Conservation (phyloP, 225 moss, liverwort and hornwort genomes). For the Lunularia cruciata region DNA sequence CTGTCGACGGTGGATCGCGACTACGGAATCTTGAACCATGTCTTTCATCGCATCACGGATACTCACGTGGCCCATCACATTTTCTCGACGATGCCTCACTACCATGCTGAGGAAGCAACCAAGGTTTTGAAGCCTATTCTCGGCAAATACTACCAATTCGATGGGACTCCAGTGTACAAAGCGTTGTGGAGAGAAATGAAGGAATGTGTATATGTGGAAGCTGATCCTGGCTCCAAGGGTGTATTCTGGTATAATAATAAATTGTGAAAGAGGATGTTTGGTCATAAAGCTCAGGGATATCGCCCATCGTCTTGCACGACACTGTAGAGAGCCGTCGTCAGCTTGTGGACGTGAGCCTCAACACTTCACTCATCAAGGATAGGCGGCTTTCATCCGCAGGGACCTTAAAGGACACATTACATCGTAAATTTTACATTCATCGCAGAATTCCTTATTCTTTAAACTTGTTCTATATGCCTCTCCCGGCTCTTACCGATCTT, state of each 20-base stretch:
- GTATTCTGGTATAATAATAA: conserved; percentile 71
- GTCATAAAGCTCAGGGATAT: not conserved
- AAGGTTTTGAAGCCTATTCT: conserved; percentile 70
- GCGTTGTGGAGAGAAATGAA: conserved; percentile 81
- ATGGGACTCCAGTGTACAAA: conserved; percentile 60
- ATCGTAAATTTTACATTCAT: not conserved
- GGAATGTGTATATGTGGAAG: conserved; percentile 79
- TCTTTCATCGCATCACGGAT: conserved; percentile 81
- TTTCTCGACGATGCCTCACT: conserved; percentile 92
- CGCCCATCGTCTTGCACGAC: not conserved
- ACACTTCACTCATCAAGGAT: not conserved
- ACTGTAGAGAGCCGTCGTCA: not conserved
- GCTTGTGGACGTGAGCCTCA: not conserved
- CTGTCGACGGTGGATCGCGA: conserved; percentile 88
- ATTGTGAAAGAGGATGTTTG: conserved; percentile 7
- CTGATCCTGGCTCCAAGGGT: conserved; percentile 49
- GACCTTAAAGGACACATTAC: not conserved
- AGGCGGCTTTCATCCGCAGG: not conserved
- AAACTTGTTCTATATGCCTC: conserved; percentile 13
- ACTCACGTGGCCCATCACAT: conserved; percentile 87
- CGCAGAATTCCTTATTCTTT: not conserved
- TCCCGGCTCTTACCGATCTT: no score
- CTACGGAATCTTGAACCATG: conserved; percentile 76
- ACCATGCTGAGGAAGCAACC: conserved; percentile 77
- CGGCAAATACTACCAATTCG: conserved; percentile 76